These are phyloP conservation scores for Meira nashicola DNA, from an alignment of 1,284 basidiomycete genomes.

Conservation along the genomic window DNA sequence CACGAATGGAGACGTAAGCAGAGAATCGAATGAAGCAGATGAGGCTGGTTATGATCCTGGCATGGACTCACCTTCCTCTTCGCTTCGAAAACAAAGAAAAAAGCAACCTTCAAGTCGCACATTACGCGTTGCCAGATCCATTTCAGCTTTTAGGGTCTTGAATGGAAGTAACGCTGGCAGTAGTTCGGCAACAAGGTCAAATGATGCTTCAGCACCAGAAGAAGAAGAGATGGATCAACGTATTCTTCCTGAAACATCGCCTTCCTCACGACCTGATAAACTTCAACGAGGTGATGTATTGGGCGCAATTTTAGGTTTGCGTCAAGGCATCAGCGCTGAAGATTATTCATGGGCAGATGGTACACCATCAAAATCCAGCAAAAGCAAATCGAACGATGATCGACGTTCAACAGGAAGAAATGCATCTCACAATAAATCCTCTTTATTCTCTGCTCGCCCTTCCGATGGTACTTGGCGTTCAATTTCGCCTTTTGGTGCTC, in stretches of 20 bases:
- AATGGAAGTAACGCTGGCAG: not conserved
- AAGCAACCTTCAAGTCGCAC: constrained; percentile 2
- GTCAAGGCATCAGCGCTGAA: constrained; percentile 6
- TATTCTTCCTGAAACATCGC: not conserved
- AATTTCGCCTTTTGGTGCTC: constrained; percentile 11
- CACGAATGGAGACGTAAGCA: not conserved
- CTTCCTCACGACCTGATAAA: constrained; percentile 7
- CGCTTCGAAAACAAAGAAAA: not conserved
- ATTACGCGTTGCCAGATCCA: not conserved
- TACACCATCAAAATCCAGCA: not conserved
- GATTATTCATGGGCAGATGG: constrained; percentile 2
- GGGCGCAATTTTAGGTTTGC: constrained; percentile 40
- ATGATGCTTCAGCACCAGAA: not conserved
- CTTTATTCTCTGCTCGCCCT: not conserved
- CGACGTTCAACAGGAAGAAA: not conserved
- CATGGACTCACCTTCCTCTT: not conserved
- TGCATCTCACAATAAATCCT: not conserved
- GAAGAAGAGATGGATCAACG: too few species aligned
- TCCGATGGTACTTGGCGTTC: not conserved
- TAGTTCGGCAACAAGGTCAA: not conserved
- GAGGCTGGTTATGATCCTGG: constrained; percentile 1
- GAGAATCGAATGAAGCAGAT: not conserved
- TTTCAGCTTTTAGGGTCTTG: not conserved
- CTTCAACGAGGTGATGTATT: constrained; percentile 42
- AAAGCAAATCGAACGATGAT: not conserved